Conservation (phyloP, 805 yeast genomes). For the Pichia eremophila region DNA sequence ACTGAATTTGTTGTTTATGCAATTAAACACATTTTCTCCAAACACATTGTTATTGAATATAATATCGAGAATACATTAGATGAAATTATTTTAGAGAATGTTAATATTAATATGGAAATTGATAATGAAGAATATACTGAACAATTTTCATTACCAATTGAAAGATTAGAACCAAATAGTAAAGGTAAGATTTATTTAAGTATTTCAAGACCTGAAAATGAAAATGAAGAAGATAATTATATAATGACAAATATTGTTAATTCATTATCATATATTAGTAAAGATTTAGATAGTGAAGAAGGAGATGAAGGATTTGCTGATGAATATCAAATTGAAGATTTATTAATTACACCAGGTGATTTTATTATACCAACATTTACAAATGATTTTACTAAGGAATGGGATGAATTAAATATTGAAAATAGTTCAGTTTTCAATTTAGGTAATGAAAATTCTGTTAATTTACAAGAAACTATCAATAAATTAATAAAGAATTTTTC, state of each 20-base stretch:
- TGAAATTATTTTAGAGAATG: constrained; percentile 68
- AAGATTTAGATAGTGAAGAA: constrained; percentile 66
- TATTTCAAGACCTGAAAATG: constrained; percentile 46
- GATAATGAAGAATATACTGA: constrained; percentile 51
- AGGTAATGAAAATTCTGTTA: constrained; percentile 30
- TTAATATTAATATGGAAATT: constrained; percentile 59
- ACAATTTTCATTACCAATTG: constrained; percentile 68
- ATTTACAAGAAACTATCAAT: constrained; percentile 47
- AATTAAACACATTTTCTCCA: constrained; percentile 71
- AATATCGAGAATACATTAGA: constrained; percentile 77
- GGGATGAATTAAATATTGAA: constrained; percentile 65
- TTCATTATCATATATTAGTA: constrained; percentile 62
- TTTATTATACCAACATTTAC: constrained; percentile 69
- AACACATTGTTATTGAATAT: constrained; percentile 70
- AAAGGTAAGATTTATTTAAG: constrained; percentile 74
- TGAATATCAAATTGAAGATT: constrained; percentile 82
- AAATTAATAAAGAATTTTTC: constrained; percentile 45
- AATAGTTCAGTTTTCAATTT: constrained; percentile 60
- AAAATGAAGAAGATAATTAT: constrained; percentile 1
- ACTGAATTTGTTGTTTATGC: constrained; percentile 87
- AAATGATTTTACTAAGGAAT: constrained; percentile 63
- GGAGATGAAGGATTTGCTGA: constrained; percentile 84
- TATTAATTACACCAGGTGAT: constrained; percentile 71
- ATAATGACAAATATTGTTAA: constrained; percentile 45
- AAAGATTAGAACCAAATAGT: constrained; percentile 58